Evolutionary conservation across 306 rosid species (phyloP), one percentile per base, ranked within the genome.

Genomic region (Sindora glabra): DNA sequence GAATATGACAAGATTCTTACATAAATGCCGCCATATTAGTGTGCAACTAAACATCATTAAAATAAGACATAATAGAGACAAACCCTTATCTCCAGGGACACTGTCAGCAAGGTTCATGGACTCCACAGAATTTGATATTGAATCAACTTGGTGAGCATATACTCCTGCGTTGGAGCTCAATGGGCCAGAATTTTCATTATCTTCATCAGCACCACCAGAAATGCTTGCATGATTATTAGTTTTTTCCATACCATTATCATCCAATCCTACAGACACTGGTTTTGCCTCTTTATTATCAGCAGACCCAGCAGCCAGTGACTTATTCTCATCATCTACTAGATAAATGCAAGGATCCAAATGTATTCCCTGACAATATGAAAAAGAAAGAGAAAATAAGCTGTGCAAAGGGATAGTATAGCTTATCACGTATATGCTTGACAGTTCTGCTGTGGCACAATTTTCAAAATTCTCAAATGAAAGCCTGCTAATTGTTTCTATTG

Each of bases 341-440:
- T 92, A 88, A 72, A 92, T 92, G 75, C 96, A 88, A 56, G 98
- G 98, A 77, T 92, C 96, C 80, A 92, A 77, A 83, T 92, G 96
- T 39, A 83, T 83, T 65, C 98, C 98, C 98, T 86, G 81, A 29
- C 64, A 70, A 65, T 48, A 56, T 49, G 48, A 57, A 16, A 33
- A 62, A 6, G 21, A 30, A 5, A 59, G 36, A 29, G 39, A 61
- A 26, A 44, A 41, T 61, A 25, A 60, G n/a, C n/a, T n/a, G n/a
- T n/a, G n/a, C n/a, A n/a, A n/a, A n/a, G n/a, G n/a, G n/a, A n/a
- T n/a, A n/a, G n/a, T n/a, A n/a, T n/a, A n/a, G n/a, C n/a, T n/a
- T n/a, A n/a, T n/a, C n/a, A n/a, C n/a, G n/a, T n/a, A n/a, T n/a
- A n/a, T n/a, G n/a, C n/a, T n/a, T n/a, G n/a, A n/a, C n/a, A n/a